Evolutionary conservation across 2,329 filamentous ascomycete species (phyloP), one percentile per base, ranked within the genome.

Genomic region (Pezicula carpinea): DNA sequence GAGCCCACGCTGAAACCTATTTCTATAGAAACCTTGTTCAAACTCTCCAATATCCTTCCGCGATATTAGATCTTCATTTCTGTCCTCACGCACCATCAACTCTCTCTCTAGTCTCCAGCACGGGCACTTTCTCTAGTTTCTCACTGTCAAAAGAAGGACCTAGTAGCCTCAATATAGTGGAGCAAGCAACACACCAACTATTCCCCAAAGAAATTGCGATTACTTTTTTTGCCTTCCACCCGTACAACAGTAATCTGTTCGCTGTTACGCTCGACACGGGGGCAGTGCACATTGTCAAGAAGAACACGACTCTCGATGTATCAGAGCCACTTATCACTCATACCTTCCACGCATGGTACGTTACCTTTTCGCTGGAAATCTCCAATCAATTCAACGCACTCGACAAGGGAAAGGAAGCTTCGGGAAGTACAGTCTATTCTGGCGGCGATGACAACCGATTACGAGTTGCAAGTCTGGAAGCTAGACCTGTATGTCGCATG

Each of bases 51-150:
- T 81, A 87, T 18, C 77, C 82, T 4, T 89, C 83, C 44, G 91
- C 89, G 5, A 77, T 96, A 22, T 76, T 96, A 44, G 91, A 96
- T 63, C 71, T 96, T 23, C 88, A 91, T 57, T 97, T 96, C 64
- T 80, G 84, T 50, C 80, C 78, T 1, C 61, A 67, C 43, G 53
- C 59, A 2, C 68, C 66, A 42, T 73, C 75, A 23, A 68, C 86
- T 3, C 75, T 95, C 44, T 89, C 82, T 8, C 81, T 85, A 3
- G 88, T 89, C 7, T 88, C 87, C 1, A 96, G 89, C 52, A 88
- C 85, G 1, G 88, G 85, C 0, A 75, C 76, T 0, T 68, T 95
- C 11, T 76, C 76, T 65, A 71, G 64, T 53, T 67, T 85, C 38
- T 59, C 43, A 31, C 39, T 44, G 43, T 10, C 48, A 8, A 21